Percentiles rank a stretch among this genome's conserved stretches.
phyloP scores from a whole-genome alignment of 2,329 filamentous ascomycete genomes.

The Tolypocladium album region DNA sequence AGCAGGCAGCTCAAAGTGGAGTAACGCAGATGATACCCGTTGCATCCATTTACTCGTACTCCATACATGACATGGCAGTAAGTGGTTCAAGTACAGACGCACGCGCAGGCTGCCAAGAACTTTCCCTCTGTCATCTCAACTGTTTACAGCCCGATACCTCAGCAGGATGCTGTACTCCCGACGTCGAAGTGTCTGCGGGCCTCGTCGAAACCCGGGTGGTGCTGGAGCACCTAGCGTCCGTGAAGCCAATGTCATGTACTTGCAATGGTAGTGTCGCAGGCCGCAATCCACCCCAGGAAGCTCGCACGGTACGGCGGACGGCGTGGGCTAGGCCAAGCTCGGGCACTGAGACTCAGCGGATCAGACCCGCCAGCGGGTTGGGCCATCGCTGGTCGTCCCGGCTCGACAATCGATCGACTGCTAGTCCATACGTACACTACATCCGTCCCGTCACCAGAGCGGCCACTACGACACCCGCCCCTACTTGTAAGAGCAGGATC shows the following conservation, averaged over 20 bases:
- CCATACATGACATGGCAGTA: not conserved
- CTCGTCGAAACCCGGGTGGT: not conserved
- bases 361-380: not conserved
- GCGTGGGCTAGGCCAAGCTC: not conserved
- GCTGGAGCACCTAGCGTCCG: not conserved
- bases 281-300: not conserved
- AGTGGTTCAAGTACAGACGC: not conserved
- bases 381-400: not conserved
- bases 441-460: not conserved
- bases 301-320: not conserved
- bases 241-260: not conserved
- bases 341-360: too few species aligned
- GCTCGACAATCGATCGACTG: not conserved
- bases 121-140: not conserved
- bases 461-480: not conserved
- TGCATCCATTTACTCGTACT: too few species aligned
- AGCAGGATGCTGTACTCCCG: not conserved
- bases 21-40: not conserved
- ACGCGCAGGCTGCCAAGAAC: not conserved
- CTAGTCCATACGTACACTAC: not conserved
- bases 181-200: not conserved
- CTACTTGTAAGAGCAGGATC: too few species aligned
- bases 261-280: not conserved
- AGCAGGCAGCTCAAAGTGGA: not conserved
- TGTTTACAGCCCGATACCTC: not conserved